Conservation (phyloP, 768 basidiomycete species). For the Phaeolepiota aurea region DNA sequence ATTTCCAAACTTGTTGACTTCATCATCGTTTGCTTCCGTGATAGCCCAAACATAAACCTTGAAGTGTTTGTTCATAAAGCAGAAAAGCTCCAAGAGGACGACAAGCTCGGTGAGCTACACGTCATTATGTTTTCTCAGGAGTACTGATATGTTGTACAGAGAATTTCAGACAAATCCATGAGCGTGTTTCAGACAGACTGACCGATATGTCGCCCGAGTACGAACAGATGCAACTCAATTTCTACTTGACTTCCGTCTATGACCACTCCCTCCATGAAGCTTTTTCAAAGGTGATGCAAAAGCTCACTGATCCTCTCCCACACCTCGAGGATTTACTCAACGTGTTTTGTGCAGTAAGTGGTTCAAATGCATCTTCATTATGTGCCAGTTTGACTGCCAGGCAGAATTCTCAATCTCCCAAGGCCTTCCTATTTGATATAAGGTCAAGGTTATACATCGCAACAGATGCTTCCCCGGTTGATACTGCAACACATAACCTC, state of each 20-base stretch:
- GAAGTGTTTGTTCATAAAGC: conserved; percentile 96
- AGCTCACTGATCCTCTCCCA: conserved; percentile 75
- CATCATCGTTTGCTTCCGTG: conserved; percentile 66
- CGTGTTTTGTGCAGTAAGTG: conserved; percentile 67
- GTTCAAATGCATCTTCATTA: conserved; percentile 1
- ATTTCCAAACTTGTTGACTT: conserved; percentile 78
- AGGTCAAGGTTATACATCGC: conserved; percentile 84
- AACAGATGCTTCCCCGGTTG: conserved; percentile 88
- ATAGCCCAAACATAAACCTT: conserved; percentile 70
- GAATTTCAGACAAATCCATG: conserved; percentile 86
- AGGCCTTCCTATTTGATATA: conserved; percentile 90
- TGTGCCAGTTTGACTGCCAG: conserved; percentile 2
- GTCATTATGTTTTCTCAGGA: not conserved
- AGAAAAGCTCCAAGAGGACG: conserved; percentile 85
- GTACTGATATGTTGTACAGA: conserved; percentile 35
- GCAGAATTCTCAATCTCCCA: conserved; percentile 87
- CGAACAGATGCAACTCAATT: conserved; percentile 73
- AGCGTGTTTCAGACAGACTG: conserved; percentile 78
- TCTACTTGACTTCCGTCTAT: conserved; percentile 88
- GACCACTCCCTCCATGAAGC: conserved; percentile 90
- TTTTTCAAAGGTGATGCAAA: conserved; percentile 84
- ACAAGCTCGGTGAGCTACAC: conserved; percentile 66
- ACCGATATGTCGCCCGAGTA: conserved; percentile 69
- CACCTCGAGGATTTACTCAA: conserved; percentile 85
- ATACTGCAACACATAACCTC: conserved; percentile 78